Conservation (phyloP, 2,329 filamentous ascomycete genomes). For the Beauveria sp. region DNA sequence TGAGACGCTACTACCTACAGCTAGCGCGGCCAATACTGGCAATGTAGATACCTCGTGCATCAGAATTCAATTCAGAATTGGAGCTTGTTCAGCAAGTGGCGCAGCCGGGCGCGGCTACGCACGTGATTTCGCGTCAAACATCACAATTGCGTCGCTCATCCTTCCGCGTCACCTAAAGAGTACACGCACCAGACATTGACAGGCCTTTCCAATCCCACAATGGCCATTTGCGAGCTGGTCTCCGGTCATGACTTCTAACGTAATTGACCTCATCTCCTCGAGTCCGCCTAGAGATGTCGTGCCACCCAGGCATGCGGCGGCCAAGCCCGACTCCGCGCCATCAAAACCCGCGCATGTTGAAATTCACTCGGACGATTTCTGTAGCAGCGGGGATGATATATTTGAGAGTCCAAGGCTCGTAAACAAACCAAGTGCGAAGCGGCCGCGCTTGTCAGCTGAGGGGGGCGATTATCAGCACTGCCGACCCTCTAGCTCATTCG, state of each 20-base stretch:
- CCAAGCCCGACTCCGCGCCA: neutral
- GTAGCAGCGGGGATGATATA: conserved; percentile 1
- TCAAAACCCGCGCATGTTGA: neutral
- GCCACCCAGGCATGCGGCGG: neutral
- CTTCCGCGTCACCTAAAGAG: neutral
- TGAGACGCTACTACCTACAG: no score
- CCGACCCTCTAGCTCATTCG: neutral
- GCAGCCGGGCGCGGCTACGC: neutral
- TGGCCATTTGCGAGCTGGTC: conserved; percentile 4
- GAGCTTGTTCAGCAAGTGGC: neutral
- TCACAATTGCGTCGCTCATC: neutral
- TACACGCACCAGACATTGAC: neutral
- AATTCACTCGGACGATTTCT: conserved; percentile 7
- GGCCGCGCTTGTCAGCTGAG: neutral
- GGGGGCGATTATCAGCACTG: neutral
- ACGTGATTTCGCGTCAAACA: conserved; percentile 4
- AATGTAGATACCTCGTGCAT: neutral
- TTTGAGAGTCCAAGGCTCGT: neutral
- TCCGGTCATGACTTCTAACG: conserved; percentile 22
- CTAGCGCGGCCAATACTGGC: no score
- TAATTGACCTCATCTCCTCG: conserved; percentile 32
- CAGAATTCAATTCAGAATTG: no score
- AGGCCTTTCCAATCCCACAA: neutral
- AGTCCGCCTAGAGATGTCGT: conserved; percentile 20
- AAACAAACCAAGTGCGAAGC: neutral